Conservation (phyloP, 2,329 filamentous ascomycete species). For the Fusarium dlaminii region DNA sequence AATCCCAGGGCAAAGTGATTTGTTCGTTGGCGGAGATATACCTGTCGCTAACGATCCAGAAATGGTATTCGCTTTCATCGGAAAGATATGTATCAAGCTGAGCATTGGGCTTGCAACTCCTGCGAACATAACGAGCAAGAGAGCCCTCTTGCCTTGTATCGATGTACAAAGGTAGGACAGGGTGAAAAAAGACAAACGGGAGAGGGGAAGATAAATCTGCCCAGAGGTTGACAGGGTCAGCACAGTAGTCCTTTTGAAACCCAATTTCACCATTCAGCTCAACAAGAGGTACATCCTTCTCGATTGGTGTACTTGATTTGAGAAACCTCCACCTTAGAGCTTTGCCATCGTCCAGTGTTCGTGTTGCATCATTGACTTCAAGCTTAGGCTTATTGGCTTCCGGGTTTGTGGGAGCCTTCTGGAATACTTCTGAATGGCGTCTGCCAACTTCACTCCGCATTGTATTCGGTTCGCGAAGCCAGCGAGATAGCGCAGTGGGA, state of each 20-base stretch:
- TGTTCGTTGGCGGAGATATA: constrained; percentile 73
- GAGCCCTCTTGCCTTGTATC: constrained; percentile 91
- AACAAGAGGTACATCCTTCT: constrained; percentile 66
- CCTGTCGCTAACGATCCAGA: constrained; percentile 88
- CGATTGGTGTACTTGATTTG: constrained; percentile 59
- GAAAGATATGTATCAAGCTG: constrained; percentile 86
- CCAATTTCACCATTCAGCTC: constrained; percentile 84
- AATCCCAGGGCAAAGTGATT: constrained; percentile 75
- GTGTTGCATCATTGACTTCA: constrained; percentile 60
- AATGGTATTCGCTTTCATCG: constrained; percentile 82
- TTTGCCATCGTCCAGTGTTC: constrained; percentile 46
- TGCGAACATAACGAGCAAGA: constrained; percentile 84
- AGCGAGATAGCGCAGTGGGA: constrained; percentile 77
- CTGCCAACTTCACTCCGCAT: constrained; percentile 75
- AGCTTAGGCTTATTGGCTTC: constrained; percentile 56
- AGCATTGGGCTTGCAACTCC: constrained; percentile 93
- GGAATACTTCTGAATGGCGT: constrained; percentile 75
- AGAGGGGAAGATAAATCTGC: constrained; percentile 70
- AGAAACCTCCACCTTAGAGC: constrained; percentile 76
- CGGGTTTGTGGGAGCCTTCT: constrained; percentile 55
- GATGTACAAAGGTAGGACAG: constrained; percentile 88
- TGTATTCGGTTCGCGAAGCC: constrained; percentile 79
- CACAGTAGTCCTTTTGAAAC: constrained; percentile 77
- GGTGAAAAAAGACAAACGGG: constrained; percentile 88
- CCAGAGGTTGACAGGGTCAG: constrained; percentile 73